Conservation (phyloP, 345 rosid genomes). For the Murraya koenigii region DNA sequence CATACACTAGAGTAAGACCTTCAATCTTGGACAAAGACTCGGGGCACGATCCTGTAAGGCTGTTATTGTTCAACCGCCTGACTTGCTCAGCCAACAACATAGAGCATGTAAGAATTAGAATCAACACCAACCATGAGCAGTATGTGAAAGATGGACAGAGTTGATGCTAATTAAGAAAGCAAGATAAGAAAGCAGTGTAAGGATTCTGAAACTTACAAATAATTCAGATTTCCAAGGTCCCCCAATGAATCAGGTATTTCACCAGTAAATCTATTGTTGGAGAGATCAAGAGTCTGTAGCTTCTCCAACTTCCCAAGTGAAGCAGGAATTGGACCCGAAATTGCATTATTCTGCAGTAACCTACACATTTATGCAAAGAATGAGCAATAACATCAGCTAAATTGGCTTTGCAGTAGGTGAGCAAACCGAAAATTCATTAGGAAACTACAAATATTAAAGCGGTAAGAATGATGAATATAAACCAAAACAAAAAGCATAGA, state of each 20-base stretch:
- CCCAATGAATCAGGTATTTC: constrained; percentile 78
- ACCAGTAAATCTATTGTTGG: constrained; percentile 76
- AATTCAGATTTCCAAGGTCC: constrained; percentile 71
- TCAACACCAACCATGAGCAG: neutral
- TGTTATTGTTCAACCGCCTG: constrained; percentile 98
- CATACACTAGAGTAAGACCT: constrained; percentile 90
- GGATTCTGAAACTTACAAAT: constrained; percentile 53
- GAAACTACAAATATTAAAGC: neutral
- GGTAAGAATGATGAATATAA: neutral
- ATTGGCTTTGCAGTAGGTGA: neutral
- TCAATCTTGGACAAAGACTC: constrained; percentile 72
- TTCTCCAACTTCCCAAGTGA: constrained; percentile 81
- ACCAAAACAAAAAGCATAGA: constrained; percentile 2
- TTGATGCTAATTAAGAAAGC: neutral
- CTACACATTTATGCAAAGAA: constrained; percentile 37
- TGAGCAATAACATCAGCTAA: neutral
- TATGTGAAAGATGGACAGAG: neutral
- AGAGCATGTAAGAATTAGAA: neutral
- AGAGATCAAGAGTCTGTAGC: constrained; percentile 91
- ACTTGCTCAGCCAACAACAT: constrained; percentile 22
- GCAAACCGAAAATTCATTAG: neutral
- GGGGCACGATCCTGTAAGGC: constrained; percentile 80
- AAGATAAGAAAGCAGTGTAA: neutral
- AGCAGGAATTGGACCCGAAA: constrained; percentile 76
- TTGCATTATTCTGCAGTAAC: constrained; percentile 92